Evolutionary conservation across 2,329 filamentous ascomycete species (phyloP), one percentile per base, ranked within the genome.

Genomic region (Fusarium hostae): DNA sequence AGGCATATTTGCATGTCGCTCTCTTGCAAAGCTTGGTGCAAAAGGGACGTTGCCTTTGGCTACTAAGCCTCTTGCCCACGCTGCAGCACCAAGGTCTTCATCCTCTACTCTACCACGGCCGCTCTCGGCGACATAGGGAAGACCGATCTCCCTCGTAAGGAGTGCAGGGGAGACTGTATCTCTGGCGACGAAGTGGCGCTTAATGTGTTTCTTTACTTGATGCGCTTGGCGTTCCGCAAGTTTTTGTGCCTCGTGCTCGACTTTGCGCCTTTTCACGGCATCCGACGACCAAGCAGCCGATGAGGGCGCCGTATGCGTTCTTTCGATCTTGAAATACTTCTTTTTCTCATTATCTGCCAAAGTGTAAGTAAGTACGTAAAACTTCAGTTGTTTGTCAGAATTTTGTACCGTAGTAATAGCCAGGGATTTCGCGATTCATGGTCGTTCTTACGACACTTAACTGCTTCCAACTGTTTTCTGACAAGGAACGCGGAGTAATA

Each of bases 321-420:
- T 86, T 76, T 91, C 88, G 54, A 93, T 87, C 74, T 89, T 90
- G 80, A 92, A 93, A 76, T 92, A 93, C 70, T 88, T 91, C 40
- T 86, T 86, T 78, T 89, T 92, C 45, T 85, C 84, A 18, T 79
- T 56, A 66, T 90, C 88, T 89, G 11, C 3, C 2, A 16, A 2
- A 20, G 35, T 34, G 24, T 58, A 26, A 68, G 59, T 41, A 28
- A 52, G 32, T 52, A 52, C 30, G 24, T 20, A 28, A 37, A 37
- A 39, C 13, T 52, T 52, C 22, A 16, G 34, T 24, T 7, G 13
- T 26, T 16, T 28, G 48, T 34, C 48, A 5, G 48, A 30, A 34
- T n/a, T 13, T 3, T 8, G 0, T 20, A 88, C 87, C 87, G 75
- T 82, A 89, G 72, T 88, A 89, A 68, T 85, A 87, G 3, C 88